Evolutionary conservation across 2,329 filamentous ascomycete species (phyloP).

Genomic region (Cladophialophora immunda): DNA sequence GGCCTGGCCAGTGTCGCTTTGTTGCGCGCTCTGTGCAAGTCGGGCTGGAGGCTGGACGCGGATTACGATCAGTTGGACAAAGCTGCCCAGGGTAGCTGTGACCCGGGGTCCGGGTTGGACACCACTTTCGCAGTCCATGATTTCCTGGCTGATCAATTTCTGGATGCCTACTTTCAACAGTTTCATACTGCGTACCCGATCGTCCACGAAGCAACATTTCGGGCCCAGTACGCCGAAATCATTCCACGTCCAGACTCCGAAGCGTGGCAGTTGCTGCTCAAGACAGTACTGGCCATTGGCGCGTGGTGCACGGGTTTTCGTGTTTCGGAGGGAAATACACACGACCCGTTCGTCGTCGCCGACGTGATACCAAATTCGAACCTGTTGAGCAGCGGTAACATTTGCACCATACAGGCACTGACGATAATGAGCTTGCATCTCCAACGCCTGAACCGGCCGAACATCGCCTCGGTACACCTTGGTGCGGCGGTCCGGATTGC

Average conservation of each 20-base stretch:
- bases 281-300: constrained; percentile 43
- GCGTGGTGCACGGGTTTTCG: constrained; percentile 31
- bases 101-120: no score
- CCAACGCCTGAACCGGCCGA: constrained; percentile 61
- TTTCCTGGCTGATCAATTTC: no score
- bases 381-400: constrained; percentile 45
- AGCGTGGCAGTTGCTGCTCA: constrained; percentile 42
- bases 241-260: constrained; percentile 32
- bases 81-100: no score
- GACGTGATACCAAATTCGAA: constrained; percentile 27
- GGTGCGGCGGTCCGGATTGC: constrained; percentile 61
- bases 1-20: no score
- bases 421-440: constrained; percentile 56
- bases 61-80: no score
- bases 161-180: constrained; percentile 43
- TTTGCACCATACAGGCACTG: constrained; percentile 46
- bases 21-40: no score
- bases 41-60: no score
- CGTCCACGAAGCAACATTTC: constrained; percentile 44
- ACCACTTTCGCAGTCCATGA: no score
- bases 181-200: constrained; percentile 44
- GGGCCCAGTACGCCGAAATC: constrained; percentile 35
- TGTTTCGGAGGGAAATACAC: constrained; percentile 33
- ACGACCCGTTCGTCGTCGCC: constrained; percentile 37
- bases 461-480: constrained; percentile 61